Evolutionary conservation across 2,329 filamentous ascomycete species (phyloP), one percentile per base, ranked within the genome.

Genomic region (Pestalotiopsis fici): DNA sequence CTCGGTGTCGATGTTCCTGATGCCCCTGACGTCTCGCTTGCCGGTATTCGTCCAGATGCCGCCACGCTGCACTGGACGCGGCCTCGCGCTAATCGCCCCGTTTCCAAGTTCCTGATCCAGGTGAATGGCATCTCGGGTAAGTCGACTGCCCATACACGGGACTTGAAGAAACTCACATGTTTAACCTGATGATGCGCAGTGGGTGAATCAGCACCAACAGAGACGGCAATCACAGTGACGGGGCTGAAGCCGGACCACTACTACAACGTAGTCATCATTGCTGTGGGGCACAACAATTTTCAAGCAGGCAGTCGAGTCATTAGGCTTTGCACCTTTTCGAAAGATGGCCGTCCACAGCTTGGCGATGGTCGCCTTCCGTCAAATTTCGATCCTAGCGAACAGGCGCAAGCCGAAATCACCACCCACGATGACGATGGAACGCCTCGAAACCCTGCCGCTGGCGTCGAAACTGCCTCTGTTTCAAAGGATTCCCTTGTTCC

Each of bases 1-100:
- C 89, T 99, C 60, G 95, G 95, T 68, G 91, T 98, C 77, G 96
- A 99, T 77, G 95, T 99, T 64, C 96, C 96, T 69, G 91, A 94
- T 70, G 87, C 93, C 27, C 96, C 96, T 64, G 90, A 95, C 77
- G 92, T 98, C 54, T 97, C 94, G 64, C 88, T 99, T 39, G 94
- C 95, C 66, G 94, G 93, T 70, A 96, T 99, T 74, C 93, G 92
- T 72, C 87, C 93, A 31, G 93, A 97, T 78, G 93, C 94, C 66
- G 93, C 97, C 37, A 93, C 95, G 35, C 86, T 99, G 56, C 94
- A 95, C 78, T 99, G 96, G 96, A 93, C 94, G 69, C 88, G 91
- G 68, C 91, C 93, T 0, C 88, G 85, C 2, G 79, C 82, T 56
- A 88, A 87, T 69, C 86, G 88, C 50, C 87, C 92, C 2, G 92